Base-by-base conservation (phyloP, 345 rosid species). In the Syzygium aromaticum region DNA sequence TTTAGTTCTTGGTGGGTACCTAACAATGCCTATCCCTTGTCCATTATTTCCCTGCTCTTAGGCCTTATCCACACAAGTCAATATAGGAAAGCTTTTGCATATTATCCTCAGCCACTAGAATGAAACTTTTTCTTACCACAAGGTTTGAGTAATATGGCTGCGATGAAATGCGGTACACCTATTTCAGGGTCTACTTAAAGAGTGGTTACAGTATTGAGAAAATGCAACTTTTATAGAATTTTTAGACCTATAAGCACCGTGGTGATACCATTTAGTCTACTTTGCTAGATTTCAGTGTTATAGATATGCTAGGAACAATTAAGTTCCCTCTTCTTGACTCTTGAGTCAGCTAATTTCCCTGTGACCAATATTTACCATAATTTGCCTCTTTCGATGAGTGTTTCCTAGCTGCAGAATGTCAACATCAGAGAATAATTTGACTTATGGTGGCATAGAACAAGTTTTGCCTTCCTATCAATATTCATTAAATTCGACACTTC, bases 1-100 rank as follows among this genome's bases (percentile, higher is more conserved):
- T 90, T 52, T 90, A 54, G 89, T 90, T 89, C 89, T 95, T 54
- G 98, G 98, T 95, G 88, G 87, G 93, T 82, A 73, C 80, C 78
- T 67, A 17, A 17, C 78, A 67, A 4, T 33, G 17, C 22, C 25
- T 67, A 67, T 67, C 43, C 46, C 80, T 38, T 5, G 27, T 33
- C 46, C 80, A 73, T 38, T 73, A 9, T 73, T 73, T 73, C 49
- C 80, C 49, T 38, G 5, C 80, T 73, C 80, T 22, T 73, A 4
- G 14, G 27, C 49, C 25, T 38, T 73, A 33, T 33, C 46, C 80
- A 73, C 49, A 38, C 80, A 73, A 73, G 80, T 22, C 49, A 38
- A 73, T 33, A 19, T 33, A 19, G 80, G 80, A 33, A 73, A 33
- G 49, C 80, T 38, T 33, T 11, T 73, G 23, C 17, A 73, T 73